phyloP scores from a whole-genome alignment of 2,329 filamentous ascomycete genomes.

The Ophiostoma angusticollis region DNA sequence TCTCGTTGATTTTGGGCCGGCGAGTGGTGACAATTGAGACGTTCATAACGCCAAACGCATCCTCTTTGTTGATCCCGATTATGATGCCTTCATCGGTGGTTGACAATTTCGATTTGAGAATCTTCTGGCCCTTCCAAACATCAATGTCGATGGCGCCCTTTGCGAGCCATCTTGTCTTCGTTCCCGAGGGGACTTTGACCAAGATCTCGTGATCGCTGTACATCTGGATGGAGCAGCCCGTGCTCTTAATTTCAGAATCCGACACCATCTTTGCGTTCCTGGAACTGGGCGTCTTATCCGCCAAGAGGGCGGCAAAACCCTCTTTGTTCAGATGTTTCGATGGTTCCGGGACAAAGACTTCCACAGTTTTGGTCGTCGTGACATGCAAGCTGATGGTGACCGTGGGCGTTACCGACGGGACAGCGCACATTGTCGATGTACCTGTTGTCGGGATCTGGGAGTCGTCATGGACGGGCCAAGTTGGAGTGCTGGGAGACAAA shows the following conservation, averaged over 20 bases:
- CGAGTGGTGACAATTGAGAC: constrained; percentile 45
- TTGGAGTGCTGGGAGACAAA: background rate
- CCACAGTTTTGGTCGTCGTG: constrained; percentile 25
- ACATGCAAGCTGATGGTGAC: constrained; percentile 26
- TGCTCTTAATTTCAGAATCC: constrained; percentile 19
- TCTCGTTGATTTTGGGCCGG: constrained; percentile 48
- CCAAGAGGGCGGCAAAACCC: constrained; percentile 28
- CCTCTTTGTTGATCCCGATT: constrained; percentile 37
- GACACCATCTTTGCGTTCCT: constrained; percentile 8
- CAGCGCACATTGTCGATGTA: constrained; percentile 8
- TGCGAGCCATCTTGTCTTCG: constrained; percentile 41
- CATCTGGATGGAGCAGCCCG: constrained; percentile 33
- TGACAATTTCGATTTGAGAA: constrained; percentile 36
- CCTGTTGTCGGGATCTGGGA: background rate
- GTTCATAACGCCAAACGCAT: constrained; percentile 45
- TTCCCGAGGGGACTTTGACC: constrained; percentile 37
- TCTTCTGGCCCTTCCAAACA: constrained; percentile 34
- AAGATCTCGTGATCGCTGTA: constrained; percentile 38
- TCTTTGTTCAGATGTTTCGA: constrained; percentile 15
- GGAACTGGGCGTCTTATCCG: constrained; percentile 21
- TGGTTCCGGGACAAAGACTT: constrained; percentile 14
- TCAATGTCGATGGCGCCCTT: constrained; percentile 44
- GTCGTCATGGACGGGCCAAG: background rate
- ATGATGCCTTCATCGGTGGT: constrained; percentile 38
- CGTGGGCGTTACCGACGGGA: constrained; percentile 9